These are phyloP conservation scores for Fusarium devonianum DNA, from an alignment of 2,329 filamentous ascomycete species.

Conservation along the genomic window DNA sequence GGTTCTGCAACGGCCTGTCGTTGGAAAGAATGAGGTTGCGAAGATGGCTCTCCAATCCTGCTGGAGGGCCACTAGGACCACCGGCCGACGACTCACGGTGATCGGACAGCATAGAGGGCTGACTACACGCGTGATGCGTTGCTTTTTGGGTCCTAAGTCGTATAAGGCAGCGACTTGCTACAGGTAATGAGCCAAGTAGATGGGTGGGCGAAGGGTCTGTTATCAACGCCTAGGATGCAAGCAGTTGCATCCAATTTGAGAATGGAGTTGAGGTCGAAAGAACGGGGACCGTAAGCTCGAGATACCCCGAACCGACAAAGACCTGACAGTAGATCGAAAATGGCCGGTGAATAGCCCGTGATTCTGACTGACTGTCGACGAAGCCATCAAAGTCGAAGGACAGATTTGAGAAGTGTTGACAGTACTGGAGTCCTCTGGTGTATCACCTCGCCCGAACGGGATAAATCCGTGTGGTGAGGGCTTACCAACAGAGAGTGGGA, in stretches of 20 bases:
- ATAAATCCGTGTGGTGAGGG: neutral
- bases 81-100: slow-evolving; percentile 5
- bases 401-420: slow-evolving; percentile 10
- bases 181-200: neutral
- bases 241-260: slow-evolving; percentile 12
- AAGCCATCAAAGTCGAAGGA: slow-evolving; percentile 23
- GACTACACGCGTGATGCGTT: neutral
- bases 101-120: slow-evolving; percentile 17
- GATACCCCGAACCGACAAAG: neutral
- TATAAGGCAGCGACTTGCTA: neutral
- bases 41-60: slow-evolving; percentile 62
- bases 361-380: slow-evolving; percentile 4
- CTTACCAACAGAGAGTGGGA: neutral
- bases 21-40: slow-evolving; percentile 67
- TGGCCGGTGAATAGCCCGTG: slow-evolving; percentile 4
- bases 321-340: neutral
- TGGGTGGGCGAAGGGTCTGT: neutral
- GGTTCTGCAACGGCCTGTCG: slow-evolving; percentile 40
- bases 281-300: neutral
- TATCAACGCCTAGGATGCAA: slow-evolving; percentile 7
- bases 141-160: neutral
- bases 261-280: neutral
- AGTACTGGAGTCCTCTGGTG: slow-evolving; percentile 4
- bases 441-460: slow-evolving; percentile 6
- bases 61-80: slow-evolving; percentile 5